Base-by-base conservation (phyloP, 2,329 filamentous ascomycete species). In the Exophiala bonariae region DNA sequence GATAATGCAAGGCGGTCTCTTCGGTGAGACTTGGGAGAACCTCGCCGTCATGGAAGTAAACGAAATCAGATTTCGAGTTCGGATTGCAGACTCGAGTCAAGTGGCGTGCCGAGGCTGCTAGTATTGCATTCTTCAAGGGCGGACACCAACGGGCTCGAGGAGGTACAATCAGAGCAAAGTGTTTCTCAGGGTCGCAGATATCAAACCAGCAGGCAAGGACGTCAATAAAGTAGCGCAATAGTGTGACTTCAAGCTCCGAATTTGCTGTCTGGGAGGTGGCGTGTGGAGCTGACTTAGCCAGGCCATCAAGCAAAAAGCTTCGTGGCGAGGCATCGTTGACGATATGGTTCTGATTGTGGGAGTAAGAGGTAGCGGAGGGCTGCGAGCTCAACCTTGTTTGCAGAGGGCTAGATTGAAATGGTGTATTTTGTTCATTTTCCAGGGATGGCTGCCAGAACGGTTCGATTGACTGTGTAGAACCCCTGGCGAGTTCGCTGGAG, bases 161-260 rank as follows among this genome's bases (percentile, higher is more conserved):
- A 2, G 71, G 71, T 2, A 74, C 68, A 17, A 69, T 65, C 11
- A 63, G 63, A 2, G 62, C 64, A 50, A 74, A 74, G 55, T 72
- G 67, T 4, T 64, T 62, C 22, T 66, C 61, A 9, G 62, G 63
- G 33, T 74, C 71, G 48, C 70, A 73, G 3, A 69, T 58, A 49
- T 74, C 71, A 49, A 73, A 68, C 67, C 58, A 62, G 7, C 44
- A 50, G 14, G 57, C 57, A 14, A 61, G 52, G 13, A 52, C 52
- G n/a, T 59, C 56, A 13, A 58, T 57, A 41, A 54, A 61, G 53
- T 47, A 60, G 30, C 50, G 51, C 13, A 54, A n/a, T 11, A 53
- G 52, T 3, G 46, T 18, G 14, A 44, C 43, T 34, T 54, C 55
- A 6, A 46, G 36, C 6, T 34, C 23, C 5, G 42, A 37, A 9